Evolutionary conservation across 345 rosid genomes (phyloP).

Genomic region (Dipteronia dyeriana): DNA sequence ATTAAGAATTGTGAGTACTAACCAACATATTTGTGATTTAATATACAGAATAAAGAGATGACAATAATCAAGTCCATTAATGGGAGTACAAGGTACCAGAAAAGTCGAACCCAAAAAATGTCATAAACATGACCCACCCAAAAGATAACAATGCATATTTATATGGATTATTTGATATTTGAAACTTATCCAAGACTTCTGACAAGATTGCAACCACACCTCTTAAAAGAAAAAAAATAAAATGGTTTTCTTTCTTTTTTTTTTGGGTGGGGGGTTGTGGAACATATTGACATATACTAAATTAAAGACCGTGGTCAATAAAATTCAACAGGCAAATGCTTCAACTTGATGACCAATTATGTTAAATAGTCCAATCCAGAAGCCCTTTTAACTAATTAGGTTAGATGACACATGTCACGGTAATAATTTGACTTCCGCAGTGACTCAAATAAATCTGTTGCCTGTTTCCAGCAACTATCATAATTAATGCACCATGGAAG

Average conservation of each 20-base stretch:
- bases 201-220: neutral
- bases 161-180: neutral
- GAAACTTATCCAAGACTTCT: neutral
- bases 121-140: too few relatives aligned
- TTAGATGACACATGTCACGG: too few relatives aligned
- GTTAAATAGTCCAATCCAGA: too few relatives aligned
- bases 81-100: neutral
- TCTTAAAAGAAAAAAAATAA: neutral
- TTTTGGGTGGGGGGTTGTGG: too few relatives aligned
- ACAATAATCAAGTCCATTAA: neutral
- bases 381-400: too few relatives aligned
- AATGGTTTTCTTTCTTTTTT: too few relatives aligned
- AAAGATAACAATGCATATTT: too few relatives aligned
- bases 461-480: too few relatives aligned
- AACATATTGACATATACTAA: too few relatives aligned
- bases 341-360: neutral
- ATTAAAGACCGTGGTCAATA: neutral
- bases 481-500: too few relatives aligned
- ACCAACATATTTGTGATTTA: neutral
- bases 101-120: neutral
- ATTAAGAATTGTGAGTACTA: neutral
- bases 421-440: too few relatives aligned
- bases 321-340: neutral
- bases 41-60: neutral
- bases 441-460: too few relatives aligned